Conservation (phyloP, 257 asterid species). For the Solanum neorickii region DNA sequence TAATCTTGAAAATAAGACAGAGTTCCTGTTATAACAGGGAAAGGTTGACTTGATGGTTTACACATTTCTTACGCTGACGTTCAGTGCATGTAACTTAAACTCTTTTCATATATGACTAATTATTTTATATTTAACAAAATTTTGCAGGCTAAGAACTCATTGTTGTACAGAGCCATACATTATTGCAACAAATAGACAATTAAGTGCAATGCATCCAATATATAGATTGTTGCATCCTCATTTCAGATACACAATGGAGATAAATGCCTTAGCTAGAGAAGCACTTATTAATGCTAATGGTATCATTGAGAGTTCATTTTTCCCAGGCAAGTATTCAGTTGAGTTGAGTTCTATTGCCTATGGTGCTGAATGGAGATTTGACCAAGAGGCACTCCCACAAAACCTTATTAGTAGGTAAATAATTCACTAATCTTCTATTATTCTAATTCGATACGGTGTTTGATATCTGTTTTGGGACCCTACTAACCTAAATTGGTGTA, state of each 20-base stretch:
- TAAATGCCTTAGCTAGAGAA: slow-evolving; percentile 64
- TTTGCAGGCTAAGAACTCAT: slow-evolving; percentile 70
- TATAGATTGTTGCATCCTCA: slow-evolving; percentile 67
- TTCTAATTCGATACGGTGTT: not conserved
- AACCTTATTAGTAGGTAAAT: slow-evolving; percentile 61
- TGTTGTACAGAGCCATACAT: slow-evolving; percentile 68
- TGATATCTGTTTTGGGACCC: not conserved
- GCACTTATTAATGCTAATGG: slow-evolving; percentile 48
- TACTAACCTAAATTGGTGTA: not conserved
- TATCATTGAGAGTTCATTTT: slow-evolving; percentile 44
- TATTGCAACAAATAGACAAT: slow-evolving; percentile 57
- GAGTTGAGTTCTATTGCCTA: slow-evolving; percentile 58
- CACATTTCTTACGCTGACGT: too few species aligned
- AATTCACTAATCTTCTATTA: not conserved
- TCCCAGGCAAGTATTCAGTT: slow-evolving; percentile 42
- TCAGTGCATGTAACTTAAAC: not conserved
- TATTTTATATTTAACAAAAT: not conserved
- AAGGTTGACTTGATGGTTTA: too few species aligned
- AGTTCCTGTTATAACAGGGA: too few species aligned
- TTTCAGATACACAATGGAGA: slow-evolving; percentile 85
- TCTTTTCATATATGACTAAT: not conserved
- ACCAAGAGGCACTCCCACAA: slow-evolving; percentile 57
- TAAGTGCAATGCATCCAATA: slow-evolving; percentile 78
- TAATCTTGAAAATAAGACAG: too few species aligned
- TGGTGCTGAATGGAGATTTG: slow-evolving; percentile 53